Percentiles rank a stretch among this genome's conserved stretches.
Conservation (phyloP, 371 early-diverging fungal species). For the Zopfochytrium polystomum region DNA sequence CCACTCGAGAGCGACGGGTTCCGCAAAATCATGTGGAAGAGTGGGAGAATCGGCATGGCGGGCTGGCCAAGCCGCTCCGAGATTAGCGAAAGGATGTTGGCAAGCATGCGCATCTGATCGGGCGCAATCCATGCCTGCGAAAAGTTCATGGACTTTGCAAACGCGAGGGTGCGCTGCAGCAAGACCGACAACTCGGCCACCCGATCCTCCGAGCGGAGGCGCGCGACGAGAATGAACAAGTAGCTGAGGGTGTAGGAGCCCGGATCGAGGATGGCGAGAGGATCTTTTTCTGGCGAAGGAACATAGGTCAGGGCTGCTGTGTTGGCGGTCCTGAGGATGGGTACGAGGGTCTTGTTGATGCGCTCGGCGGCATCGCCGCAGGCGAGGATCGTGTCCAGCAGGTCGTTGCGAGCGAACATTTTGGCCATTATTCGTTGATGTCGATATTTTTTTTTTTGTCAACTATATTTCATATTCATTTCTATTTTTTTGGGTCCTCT, state of each 20-base stretch:
- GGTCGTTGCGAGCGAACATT: too few relatives aligned
- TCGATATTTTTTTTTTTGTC: too few relatives aligned
- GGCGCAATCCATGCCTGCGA: slow-evolving; percentile 19
- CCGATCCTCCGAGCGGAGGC: slow-evolving; percentile 34
- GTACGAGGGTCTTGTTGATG: background rate
- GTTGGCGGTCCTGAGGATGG: slow-evolving; percentile 4
- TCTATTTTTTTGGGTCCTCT: too few relatives aligned
- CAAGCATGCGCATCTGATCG: slow-evolving; percentile 14
- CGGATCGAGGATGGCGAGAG: slow-evolving; percentile 59
- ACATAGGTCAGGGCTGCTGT: too few relatives aligned
- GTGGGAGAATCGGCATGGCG: slow-evolving; percentile 5
- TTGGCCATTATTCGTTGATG: too few relatives aligned
- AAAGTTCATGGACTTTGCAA: too few relatives aligned
- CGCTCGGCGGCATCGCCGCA: background rate
- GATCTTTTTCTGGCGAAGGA: too few relatives aligned
- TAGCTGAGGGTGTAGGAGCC: slow-evolving; percentile 54
- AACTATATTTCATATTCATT: too few relatives aligned
- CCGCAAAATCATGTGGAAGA: slow-evolving; percentile 6
- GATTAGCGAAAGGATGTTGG: background rate
- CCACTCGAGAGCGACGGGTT: background rate
- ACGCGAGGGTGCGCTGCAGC: background rate
- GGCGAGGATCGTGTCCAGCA: background rate
- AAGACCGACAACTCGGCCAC: too few relatives aligned
- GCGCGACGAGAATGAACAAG: slow-evolving; percentile 55
- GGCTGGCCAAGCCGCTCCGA: slow-evolving; percentile 9